Conservation (phyloP, 2,329 filamentous ascomycete genomes). For the Talaromyces pinophilus region DNA sequence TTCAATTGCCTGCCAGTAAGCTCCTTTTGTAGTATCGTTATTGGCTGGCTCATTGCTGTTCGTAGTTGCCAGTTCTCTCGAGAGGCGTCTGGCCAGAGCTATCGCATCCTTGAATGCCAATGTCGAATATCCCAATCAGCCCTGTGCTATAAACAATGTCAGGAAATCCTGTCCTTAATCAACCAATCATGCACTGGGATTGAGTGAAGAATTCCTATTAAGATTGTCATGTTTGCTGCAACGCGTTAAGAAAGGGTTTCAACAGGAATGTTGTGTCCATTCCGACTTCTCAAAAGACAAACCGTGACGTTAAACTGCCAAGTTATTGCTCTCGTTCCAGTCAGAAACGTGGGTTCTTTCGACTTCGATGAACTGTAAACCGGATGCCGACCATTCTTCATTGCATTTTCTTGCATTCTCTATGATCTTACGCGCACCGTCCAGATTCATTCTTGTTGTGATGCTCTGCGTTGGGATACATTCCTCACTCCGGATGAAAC, state of each 20-base stretch:
- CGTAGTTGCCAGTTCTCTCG: not conserved
- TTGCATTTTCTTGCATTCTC: slow-evolving; percentile 25
- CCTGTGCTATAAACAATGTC: not conserved
- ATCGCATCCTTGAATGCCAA: not conserved
- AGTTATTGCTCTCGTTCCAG: not conserved
- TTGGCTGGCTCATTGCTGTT: not conserved
- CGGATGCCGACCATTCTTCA: slow-evolving; percentile 22
- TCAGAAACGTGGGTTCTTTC: not conserved
- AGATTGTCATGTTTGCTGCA: not conserved
- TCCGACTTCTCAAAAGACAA: not conserved
- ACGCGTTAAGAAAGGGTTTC: not conserved
- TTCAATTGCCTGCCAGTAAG: not conserved
- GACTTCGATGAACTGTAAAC: not conserved
- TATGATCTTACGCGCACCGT: not conserved
- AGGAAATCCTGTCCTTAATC: not conserved
- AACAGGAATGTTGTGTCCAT: slow-evolving; percentile 20
- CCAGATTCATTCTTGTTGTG: slow-evolving; percentile 20
- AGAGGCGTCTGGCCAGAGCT: not conserved
- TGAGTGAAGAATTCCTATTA: not conserved
- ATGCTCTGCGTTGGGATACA: slow-evolving; percentile 15
- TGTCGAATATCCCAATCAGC: not conserved
- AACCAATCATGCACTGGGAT: not conserved
- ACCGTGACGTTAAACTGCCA: not conserved
- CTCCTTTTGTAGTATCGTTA: not conserved
- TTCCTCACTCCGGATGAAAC: slow-evolving; percentile 18